Evolutionary conservation across 75 land plant species (phyloP).

Genomic region (Cupressus sempervirens): DNA sequence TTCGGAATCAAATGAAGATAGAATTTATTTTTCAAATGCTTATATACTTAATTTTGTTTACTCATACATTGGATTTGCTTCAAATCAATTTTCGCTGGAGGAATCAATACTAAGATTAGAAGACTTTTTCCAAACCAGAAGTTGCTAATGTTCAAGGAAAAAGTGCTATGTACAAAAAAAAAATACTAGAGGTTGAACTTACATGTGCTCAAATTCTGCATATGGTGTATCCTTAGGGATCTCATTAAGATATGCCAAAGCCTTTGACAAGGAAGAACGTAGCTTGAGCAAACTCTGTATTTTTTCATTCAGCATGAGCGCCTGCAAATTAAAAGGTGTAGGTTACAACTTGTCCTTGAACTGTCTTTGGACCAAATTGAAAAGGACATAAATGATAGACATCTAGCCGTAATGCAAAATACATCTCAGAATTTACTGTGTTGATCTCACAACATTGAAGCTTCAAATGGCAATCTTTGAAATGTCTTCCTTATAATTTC

Average conservation of each 20-base stretch:
- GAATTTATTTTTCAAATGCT: neutral
- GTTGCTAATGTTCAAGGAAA: neutral
- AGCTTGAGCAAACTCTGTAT: constrained; percentile 64
- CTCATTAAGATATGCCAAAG: constrained; percentile 68
- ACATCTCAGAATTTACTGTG: neutral
- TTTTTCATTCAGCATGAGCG: constrained; percentile 91
- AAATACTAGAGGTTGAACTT: neutral
- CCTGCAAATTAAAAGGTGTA: constrained; percentile 34
- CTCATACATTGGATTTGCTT: neutral
- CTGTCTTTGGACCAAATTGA: neutral
- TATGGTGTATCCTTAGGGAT: constrained; percentile 65
- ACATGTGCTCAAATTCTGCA: constrained; percentile 71
- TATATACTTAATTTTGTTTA: neutral
- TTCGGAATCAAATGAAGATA: neutral
- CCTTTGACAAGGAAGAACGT: constrained; percentile 57
- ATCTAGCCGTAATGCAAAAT: neutral
- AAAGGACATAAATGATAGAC: neutral
- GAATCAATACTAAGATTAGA: neutral
- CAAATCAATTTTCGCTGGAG: neutral
- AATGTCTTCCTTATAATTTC: neutral
- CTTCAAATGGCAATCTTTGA: neutral
- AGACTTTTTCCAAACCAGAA: neutral
- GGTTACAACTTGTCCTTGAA: neutral
- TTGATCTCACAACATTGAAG: neutral
- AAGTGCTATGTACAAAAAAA: neutral